Evolutionary conservation across 371 early-diverging fungal genomes (phyloP).

Genomic region (Mortierella sp.): DNA sequence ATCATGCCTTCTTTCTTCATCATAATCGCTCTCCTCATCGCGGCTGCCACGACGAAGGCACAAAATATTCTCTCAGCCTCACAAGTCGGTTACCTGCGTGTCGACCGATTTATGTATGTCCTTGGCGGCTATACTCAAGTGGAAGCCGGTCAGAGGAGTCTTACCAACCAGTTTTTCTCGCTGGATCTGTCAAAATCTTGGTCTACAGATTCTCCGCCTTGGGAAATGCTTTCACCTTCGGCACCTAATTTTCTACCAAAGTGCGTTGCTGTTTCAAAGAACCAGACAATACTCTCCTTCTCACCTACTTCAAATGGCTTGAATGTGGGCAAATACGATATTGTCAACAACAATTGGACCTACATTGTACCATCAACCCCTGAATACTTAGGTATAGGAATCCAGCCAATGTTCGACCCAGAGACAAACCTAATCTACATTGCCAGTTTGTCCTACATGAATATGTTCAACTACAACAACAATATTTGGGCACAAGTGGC

Average conservation of each 20-base stretch:
- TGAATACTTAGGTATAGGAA: neutral
- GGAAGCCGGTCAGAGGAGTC: neutral
- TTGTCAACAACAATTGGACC: slow-evolving; percentile 10
- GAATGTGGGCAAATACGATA: slow-evolving; percentile 2
- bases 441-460: neutral
- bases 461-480: neutral
- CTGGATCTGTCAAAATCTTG: slow-evolving; percentile 28
- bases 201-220: slow-evolving; percentile 13
- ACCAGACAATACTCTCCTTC: slow-evolving; percentile 27
- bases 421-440: slow-evolving; percentile 14
- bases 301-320: neutral
- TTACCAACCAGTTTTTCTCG: slow-evolving; percentile 11
- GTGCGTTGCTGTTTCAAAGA: slow-evolving; percentile 15
- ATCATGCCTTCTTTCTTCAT: too few relatives aligned
- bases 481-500: neutral
- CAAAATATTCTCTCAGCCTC: too few relatives aligned
- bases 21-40: too few relatives aligned
- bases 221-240: slow-evolving; percentile 11
- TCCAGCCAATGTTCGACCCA: slow-evolving; percentile 22
- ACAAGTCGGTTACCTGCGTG: slow-evolving; percentile 24
- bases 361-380: neutral
- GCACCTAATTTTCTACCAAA: neutral
- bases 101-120: slow-evolving; percentile 15
- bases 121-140: slow-evolving; percentile 14
- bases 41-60: too few relatives aligned